Evolutionary conservation across 306 rosid species (phyloP), one percentile per base, ranked within the genome.

Genomic region (Aeschynomene evenia): DNA sequence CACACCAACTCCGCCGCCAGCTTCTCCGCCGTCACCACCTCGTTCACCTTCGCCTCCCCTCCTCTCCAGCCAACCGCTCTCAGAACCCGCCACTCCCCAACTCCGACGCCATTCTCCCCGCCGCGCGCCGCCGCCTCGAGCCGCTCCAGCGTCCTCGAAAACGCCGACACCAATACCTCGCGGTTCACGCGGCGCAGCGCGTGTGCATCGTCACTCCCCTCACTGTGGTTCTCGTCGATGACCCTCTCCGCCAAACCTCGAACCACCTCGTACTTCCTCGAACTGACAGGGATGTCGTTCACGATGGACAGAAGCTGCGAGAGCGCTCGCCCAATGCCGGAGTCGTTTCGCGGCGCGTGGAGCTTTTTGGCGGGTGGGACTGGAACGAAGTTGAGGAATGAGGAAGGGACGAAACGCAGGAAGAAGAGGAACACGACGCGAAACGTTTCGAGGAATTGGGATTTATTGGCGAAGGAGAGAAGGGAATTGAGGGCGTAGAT

Each of bases 1-100:
- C 95, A 88, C 5, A 82, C 46, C 65, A 82, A 18, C 85, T 88
- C 95, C 11, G 89, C 86, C 50, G 83, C 91, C 70, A 82, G 72
- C 81, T 88, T 88, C 86, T 86, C 95, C 11, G 73, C 82, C 68
- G 83, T 78, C 14, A 50, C 19, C 51, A 49, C 20, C 52, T 68
- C 77, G 19, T 15, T 24, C 70, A 63, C 39, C 13, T 34, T 31
- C 34, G 0, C 24, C 48, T 50, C 69, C 66, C 43, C 65, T 54
- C 33, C 37, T 18, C 67, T 45, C 15, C 13, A 9, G 9, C 81
- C 63, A 46, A 82, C 77, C 42, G 68, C 75, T 21, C 67, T 39
- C 13, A 76, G 0, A 36, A 81, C 64, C 64, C 76, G 58, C 37
- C 37, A 33, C 21, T 16, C 36, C 71, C 70, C 12, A 45, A 58